Conservation (phyloP, 2,329 filamentous ascomycete species). For the Coniochaeta sp. region DNA sequence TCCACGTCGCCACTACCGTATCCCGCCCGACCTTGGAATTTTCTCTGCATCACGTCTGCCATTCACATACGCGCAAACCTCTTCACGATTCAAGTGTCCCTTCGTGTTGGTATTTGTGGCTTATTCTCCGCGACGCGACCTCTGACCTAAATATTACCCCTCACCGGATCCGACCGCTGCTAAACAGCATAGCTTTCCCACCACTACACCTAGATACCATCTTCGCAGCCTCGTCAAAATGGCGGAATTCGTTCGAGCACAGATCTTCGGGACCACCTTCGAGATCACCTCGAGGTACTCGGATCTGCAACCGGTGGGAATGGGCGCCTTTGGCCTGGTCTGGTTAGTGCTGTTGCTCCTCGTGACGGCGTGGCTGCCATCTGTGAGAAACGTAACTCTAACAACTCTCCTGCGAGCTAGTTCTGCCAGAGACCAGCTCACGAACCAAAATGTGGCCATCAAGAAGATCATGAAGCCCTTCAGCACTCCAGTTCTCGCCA, state of each 20-base stretch:
- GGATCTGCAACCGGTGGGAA: conserved; percentile 95
- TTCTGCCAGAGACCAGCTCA: conserved; percentile 96
- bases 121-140: not conserved
- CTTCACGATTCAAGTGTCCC: not conserved
- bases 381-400: not conserved
- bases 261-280: conserved; percentile 99
- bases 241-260: conserved; percentile 98
- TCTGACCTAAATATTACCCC: not conserved
- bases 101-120: not conserved
- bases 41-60: not conserved
- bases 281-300: conserved; percentile 99
- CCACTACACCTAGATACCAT: not conserved
- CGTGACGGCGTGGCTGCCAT: not conserved
- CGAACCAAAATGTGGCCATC: conserved; percentile 90
- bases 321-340: conserved; percentile 97
- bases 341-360: conserved; percentile 50
- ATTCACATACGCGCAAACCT: not conserved
- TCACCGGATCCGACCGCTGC: not conserved
- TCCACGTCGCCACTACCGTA: not conserved
- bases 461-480: conserved; percentile 99
- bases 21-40: not conserved
- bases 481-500: conserved; percentile 96
- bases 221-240: conserved; percentile 46
- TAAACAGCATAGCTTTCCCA: not conserved
- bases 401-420: conserved; percentile 39